Evolutionary conservation across 2,329 filamentous ascomycete species (phyloP).

Genomic region (Aphanoascus verrucosus): DNA sequence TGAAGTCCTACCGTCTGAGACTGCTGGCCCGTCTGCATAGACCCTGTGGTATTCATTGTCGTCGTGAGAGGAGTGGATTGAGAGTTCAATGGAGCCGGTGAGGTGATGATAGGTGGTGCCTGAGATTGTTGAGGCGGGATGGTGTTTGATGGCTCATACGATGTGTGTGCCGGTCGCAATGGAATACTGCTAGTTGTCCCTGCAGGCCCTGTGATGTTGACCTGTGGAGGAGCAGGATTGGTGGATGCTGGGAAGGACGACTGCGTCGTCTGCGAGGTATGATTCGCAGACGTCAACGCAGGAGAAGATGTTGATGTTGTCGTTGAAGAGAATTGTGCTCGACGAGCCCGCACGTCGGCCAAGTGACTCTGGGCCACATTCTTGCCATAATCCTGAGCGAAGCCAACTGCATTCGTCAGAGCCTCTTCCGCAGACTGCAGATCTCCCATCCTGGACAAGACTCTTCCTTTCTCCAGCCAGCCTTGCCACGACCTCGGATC

Average conservation of each 20-base stretch:
- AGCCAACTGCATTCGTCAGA: constrained; percentile 7
- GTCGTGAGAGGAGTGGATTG: not conserved
- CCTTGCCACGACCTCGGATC: constrained; percentile 8
- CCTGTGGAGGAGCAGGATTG: not conserved
- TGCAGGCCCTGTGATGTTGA: not conserved
- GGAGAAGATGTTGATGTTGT: not conserved
- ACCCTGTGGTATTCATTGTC: not conserved
- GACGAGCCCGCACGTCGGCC: constrained; percentile 6
- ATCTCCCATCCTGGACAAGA: constrained; percentile 3
- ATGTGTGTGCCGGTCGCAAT: not conserved
- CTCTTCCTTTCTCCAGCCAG: constrained; percentile 9
- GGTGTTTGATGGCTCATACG: not conserved
- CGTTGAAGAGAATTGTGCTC: not conserved
- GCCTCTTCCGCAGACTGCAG: constrained; percentile 4
- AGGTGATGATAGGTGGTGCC: not conserved
- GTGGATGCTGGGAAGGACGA: not conserved
- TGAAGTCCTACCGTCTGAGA: not conserved
- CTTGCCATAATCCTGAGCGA: constrained; percentile 1
- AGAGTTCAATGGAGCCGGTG: not conserved
- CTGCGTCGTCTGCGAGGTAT: not conserved
- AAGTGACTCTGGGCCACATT: constrained; percentile 3
- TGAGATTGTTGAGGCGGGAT: not conserved
- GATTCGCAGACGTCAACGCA: not conserved
- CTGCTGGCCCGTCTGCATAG: not conserved
- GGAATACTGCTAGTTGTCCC: not conserved